These are phyloP conservation scores for Amanita thiersii DNA, from an alignment of 768 basidiomycete species.

Conservation along the genomic window DNA sequence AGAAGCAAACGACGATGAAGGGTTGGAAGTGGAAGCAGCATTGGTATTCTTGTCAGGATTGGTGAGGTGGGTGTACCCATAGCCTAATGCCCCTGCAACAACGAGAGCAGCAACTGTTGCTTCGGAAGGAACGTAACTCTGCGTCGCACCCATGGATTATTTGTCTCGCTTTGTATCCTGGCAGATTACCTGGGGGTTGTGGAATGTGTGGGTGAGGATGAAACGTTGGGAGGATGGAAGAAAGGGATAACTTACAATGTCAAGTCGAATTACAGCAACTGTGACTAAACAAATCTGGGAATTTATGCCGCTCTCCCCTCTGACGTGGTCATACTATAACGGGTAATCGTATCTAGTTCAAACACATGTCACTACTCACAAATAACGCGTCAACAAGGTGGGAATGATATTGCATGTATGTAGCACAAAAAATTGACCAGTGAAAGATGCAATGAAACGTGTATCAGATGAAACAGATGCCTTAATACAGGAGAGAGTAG, in stretches of 20 bases:
- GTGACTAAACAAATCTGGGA: too few species aligned
- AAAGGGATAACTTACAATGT: too few species aligned
- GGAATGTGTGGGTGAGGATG: too few species aligned
- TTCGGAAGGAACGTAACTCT: slow-evolving; percentile 35
- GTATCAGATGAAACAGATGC: too few species aligned
- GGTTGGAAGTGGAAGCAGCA: not conserved
- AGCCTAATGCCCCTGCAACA: slow-evolving; percentile 31
- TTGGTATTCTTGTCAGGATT: not conserved
- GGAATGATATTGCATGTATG: not conserved
- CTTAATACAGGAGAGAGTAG: too few species aligned
- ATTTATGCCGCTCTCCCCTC: too few species aligned
- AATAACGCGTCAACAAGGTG: slow-evolving; percentile 8
- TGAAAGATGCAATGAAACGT: too few species aligned
- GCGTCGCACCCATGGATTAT: slow-evolving; percentile 45
- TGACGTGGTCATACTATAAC: not conserved
- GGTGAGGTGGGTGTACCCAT: slow-evolving; percentile 24
- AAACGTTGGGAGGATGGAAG: too few species aligned
- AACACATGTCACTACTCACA: slow-evolving; percentile 3
- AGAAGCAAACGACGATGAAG: not conserved
- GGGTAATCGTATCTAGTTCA: slow-evolving; percentile 7
- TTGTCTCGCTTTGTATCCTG: not conserved
- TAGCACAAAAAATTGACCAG: not conserved
- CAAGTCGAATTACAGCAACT: too few species aligned
- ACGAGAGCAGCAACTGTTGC: slow-evolving; percentile 26
- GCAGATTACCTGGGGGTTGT: too few species aligned